Evolutionary conservation across 352 stramenopile genomes (phyloP).

Genomic region (Pythium sukuiense): DNA sequence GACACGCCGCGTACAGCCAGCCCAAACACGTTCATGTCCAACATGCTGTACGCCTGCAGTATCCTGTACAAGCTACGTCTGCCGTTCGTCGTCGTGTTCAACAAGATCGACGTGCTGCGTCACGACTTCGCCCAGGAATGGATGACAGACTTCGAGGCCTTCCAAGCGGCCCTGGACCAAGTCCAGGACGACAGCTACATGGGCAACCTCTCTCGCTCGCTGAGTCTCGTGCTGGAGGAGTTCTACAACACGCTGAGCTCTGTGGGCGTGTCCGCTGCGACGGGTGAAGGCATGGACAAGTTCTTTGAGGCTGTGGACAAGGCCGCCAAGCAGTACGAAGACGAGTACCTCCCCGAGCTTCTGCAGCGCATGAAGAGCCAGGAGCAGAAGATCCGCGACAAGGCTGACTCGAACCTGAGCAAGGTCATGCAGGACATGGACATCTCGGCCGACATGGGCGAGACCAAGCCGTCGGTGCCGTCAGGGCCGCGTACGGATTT

Average conservation of each 20-base stretch:
- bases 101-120: slow-evolving; percentile 97
- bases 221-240: slow-evolving; percentile 86
- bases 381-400: slow-evolving; percentile 44
- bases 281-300: slow-evolving; percentile 93
- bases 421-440: slow-evolving; percentile 85
- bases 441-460: slow-evolving; percentile 50
- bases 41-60: slow-evolving; percentile 99
- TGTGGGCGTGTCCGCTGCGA: slow-evolving; percentile 94
- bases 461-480: slow-evolving; percentile 24
- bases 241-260: slow-evolving; percentile 95
- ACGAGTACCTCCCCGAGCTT: slow-evolving; percentile 82
- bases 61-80: slow-evolving; percentile 98
- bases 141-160: slow-evolving; percentile 99
- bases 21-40: slow-evolving; percentile 99
- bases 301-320: slow-evolving; percentile 92
- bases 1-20: slow-evolving; percentile 96
- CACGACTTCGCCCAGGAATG: slow-evolving; percentile 96
- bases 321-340: slow-evolving; percentile 86
- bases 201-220: slow-evolving; percentile 88
- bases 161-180: slow-evolving; percentile 95
- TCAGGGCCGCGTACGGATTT: slow-evolving; percentile 60
- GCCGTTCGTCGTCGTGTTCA: slow-evolving; percentile 97
- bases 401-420: slow-evolving; percentile 54
- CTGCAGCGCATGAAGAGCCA: slow-evolving; percentile 65
- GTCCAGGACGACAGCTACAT: slow-evolving; percentile 92